These are phyloP conservation scores for Talaromyces rugulosus DNA, from an alignment of 2,329 filamentous ascomycete genomes.

Conservation along the genomic window DNA sequence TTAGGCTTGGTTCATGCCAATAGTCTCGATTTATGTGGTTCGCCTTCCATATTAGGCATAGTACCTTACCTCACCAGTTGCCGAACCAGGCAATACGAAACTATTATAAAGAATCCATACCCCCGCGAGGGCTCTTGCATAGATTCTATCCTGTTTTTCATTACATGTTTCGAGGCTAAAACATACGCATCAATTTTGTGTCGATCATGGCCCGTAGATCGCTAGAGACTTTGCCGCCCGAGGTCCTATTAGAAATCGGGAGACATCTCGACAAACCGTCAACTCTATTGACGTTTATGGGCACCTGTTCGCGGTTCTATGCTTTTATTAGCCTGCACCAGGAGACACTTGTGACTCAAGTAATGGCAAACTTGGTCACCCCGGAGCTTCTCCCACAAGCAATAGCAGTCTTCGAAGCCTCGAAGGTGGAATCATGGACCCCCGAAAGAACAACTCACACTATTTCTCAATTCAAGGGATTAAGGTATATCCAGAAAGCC, in stretches of 20 bases:
- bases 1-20: neutral
- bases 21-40: neutral
- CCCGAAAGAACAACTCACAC: neutral
- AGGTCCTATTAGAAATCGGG: neutral
- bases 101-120: neutral
- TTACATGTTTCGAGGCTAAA: too few relatives aligned
- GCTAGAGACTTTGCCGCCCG: neutral
- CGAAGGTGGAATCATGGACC: neutral
- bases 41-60: neutral
- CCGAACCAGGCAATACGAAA: neutral
- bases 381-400: neutral
- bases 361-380: neutral
- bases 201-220: neutral
- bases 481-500: neutral
- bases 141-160: too few relatives aligned
- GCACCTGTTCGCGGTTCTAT: neutral
- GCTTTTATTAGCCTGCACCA: neutral
- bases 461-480: neutral
- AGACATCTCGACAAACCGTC: neutral
- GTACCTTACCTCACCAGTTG: neutral
- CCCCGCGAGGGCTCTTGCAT: neutral
- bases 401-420: neutral
- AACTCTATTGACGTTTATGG: neutral
- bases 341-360: neutral
- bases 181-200: neutral